Evolutionary conservation across 768 basidiomycete genomes (phyloP).

Genomic region (Lentinula aciculospora): DNA sequence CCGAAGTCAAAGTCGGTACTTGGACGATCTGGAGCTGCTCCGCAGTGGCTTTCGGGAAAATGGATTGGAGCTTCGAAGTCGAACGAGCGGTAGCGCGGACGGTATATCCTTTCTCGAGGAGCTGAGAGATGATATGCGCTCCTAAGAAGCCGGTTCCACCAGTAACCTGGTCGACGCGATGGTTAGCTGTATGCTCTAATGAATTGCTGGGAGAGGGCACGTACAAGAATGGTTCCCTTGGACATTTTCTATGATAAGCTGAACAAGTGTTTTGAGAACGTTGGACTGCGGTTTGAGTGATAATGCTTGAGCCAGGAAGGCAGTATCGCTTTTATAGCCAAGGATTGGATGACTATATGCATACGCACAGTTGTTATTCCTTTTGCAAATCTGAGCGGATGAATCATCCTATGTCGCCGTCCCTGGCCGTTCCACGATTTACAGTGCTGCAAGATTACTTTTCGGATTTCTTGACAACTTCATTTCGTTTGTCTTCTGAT

Average conservation of each 20-base stretch:
- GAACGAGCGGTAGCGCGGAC: conserved; percentile 3
- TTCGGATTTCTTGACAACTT: too few species aligned
- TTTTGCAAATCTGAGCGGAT: too few species aligned
- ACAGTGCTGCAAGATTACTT: too few species aligned
- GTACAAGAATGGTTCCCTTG: not conserved
- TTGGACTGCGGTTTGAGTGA: too few species aligned
- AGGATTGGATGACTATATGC: too few species aligned
- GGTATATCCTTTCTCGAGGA: not conserved
- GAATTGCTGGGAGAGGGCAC: not conserved
- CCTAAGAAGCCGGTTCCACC: not conserved
- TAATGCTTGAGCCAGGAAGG: too few species aligned
- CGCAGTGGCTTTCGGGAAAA: not conserved
- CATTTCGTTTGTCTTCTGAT: too few species aligned
- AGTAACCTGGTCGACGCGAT: not conserved
- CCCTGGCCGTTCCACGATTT: too few species aligned
- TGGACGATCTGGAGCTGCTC: not conserved
- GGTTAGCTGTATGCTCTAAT: not conserved
- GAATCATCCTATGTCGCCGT: too few species aligned
- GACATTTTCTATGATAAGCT: not conserved
- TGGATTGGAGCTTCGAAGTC: not conserved
- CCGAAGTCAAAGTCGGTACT: not conserved
- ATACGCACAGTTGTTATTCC: too few species aligned
- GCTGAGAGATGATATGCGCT: not conserved
- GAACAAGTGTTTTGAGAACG: too few species aligned
- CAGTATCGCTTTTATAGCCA: too few species aligned